Evolutionary conservation across 768 basidiomycete species (phyloP).

Genomic region (Lentinus brumalis): DNA sequence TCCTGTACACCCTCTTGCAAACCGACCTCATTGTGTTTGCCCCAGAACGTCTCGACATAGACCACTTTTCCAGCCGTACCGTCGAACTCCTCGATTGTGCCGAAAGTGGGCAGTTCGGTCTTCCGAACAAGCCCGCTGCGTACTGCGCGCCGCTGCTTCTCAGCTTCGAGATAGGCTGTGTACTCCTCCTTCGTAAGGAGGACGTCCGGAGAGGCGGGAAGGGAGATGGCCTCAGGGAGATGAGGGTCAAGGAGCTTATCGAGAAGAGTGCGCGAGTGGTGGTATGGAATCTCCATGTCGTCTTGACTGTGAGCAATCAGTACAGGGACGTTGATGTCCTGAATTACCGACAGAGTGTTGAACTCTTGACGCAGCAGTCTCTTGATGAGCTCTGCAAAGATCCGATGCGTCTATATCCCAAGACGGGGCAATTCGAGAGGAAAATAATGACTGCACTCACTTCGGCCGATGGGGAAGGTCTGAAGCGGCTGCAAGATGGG

Average conservation of each 20-base stretch:
- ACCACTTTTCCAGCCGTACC: slow-evolving; percentile 46
- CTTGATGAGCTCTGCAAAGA: slow-evolving; percentile 50
- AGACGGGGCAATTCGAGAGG: background rate
- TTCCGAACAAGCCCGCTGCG: slow-evolving; percentile 49
- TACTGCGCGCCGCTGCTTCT: slow-evolving; percentile 40
- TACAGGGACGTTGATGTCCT: slow-evolving; percentile 63
- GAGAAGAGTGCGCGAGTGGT: slow-evolving; percentile 71
- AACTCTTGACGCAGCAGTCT: slow-evolving; percentile 58
- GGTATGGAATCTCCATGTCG: slow-evolving; percentile 72
- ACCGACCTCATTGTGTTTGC: slow-evolving; percentile 61
- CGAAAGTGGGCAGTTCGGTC: slow-evolving; percentile 48
- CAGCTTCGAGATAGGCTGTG: slow-evolving; percentile 42
- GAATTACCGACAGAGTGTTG: slow-evolving; percentile 61
- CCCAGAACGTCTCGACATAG: slow-evolving; percentile 57
- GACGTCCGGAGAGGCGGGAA: slow-evolving; percentile 33
- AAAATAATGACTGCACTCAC: slow-evolving; percentile 45
- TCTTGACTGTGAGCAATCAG: slow-evolving; percentile 75
- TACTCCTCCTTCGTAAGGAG: slow-evolving; percentile 45
- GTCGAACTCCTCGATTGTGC: slow-evolving; percentile 56
- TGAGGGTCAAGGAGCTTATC: slow-evolving; percentile 63
- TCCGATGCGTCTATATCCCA: background rate
- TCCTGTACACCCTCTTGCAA: slow-evolving; percentile 72
- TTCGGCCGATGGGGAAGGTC: slow-evolving; percentile 57
- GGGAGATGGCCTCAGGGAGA: slow-evolving; percentile 49
- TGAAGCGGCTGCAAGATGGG: slow-evolving; percentile 75